phyloP scores from a whole-genome alignment of 1,284 basidiomycete genomes.

The Singerocomus inundabilis region DNA sequence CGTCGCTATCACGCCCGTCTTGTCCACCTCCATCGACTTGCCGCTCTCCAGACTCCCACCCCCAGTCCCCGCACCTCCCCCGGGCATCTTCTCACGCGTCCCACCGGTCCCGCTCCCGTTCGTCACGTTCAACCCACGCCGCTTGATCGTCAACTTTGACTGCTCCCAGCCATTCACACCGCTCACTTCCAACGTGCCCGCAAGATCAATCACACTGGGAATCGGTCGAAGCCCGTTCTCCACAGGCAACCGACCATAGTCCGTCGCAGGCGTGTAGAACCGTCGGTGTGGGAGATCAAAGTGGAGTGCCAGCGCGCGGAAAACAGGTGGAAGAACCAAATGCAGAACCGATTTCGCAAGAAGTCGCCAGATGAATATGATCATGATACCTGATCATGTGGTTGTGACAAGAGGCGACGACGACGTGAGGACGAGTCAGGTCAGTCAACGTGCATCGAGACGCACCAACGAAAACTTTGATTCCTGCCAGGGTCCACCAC shows the following conservation, averaged over 20 bases:
- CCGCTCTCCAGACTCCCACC: slow-evolving; percentile 4
- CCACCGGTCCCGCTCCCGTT: no score
- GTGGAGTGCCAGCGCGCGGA: slow-evolving; percentile 66
- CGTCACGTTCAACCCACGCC: slow-evolving; percentile 10
- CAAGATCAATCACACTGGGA: slow-evolving; percentile 83
- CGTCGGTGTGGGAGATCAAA: slow-evolving; percentile 72
- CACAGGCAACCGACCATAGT: slow-evolving; percentile 69
- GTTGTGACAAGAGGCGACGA: background rate
- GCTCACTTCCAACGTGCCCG: slow-evolving; percentile 41
- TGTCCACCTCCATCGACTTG: slow-evolving; percentile 17
- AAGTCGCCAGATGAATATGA: slow-evolving; percentile 85
- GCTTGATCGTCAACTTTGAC: slow-evolving; percentile 23
- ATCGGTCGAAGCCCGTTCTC: slow-evolving; percentile 67
- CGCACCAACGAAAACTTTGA: slow-evolving; percentile 64
- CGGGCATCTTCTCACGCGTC: background rate
- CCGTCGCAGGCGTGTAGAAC: slow-evolving; percentile 87
- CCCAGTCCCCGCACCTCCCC: background rate
- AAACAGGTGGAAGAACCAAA: slow-evolving; percentile 74
- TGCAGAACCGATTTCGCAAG: slow-evolving; percentile 77
- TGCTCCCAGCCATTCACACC: slow-evolving; percentile 24
- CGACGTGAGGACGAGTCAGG: background rate
- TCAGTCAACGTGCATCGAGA: background rate
- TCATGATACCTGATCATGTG: slow-evolving; percentile 46
- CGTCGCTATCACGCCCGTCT: slow-evolving; percentile 31
- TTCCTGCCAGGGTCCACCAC: slow-evolving; percentile 56